Conservation (phyloP, 108 stramenopile genomes). For the Stephanodiscus triporus region DNA sequence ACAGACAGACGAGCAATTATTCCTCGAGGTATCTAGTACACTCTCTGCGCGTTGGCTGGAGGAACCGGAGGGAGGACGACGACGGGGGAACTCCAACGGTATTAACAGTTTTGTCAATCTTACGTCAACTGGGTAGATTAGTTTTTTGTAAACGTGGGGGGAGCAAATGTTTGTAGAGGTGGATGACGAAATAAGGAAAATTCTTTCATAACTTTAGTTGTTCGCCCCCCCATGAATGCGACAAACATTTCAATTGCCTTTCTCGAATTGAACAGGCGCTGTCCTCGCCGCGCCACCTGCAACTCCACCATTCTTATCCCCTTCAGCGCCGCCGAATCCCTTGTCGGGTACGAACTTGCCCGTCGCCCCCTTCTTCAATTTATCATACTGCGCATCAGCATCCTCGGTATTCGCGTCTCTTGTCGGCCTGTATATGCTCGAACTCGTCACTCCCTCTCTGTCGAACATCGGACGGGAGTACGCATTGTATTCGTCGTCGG, state of each 20-base stretch:
- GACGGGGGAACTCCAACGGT: too few species aligned
- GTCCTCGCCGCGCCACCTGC: slow-evolving; percentile 65
- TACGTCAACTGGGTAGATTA: too few species aligned
- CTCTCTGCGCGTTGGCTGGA: too few species aligned
- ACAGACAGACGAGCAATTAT: too few species aligned
- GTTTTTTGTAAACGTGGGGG: too few species aligned
- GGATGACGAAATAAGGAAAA: too few species aligned
- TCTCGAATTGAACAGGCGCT: slow-evolving; percentile 92
- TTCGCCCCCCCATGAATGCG: neutral
- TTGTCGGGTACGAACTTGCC: slow-evolving; percentile 84
- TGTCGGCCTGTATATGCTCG: slow-evolving; percentile 93
- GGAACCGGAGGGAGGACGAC: too few species aligned
- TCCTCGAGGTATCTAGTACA: too few species aligned
- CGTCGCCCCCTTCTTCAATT: slow-evolving; percentile 76
- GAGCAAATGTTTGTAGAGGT: too few species aligned
- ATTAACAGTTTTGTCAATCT: too few species aligned
- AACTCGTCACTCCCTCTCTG: slow-evolving; percentile 79
- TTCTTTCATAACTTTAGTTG: neutral
- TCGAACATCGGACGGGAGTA: slow-evolving; percentile 95
- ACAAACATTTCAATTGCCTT: slow-evolving; percentile 33
- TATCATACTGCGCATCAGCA: slow-evolving; percentile 83
- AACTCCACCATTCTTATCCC: slow-evolving; percentile 33
- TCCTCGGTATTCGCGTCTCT: slow-evolving; percentile 73
- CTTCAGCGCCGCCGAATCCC: slow-evolving; percentile 87
- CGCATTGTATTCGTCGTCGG: slow-evolving; percentile 97